Evolutionary conservation across 129 eudicot species (phyloP), one percentile per base, ranked within the genome.

Genomic region (Flaveria bidentis): DNA sequence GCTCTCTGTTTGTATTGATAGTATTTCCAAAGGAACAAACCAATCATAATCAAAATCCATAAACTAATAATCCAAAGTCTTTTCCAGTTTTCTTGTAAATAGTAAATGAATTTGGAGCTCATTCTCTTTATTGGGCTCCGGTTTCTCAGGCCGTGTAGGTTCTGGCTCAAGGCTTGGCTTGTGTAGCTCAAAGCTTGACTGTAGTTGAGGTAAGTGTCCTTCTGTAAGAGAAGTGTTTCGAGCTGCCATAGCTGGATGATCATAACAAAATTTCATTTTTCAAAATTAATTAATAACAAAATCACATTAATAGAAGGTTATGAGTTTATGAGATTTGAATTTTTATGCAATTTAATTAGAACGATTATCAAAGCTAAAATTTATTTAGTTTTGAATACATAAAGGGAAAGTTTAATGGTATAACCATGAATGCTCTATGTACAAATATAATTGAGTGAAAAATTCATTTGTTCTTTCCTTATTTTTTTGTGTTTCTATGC

Each of bases 111-210:
- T 47, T 87, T 89, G 12, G 87, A 81, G 80, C 96, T 87, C 79
- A 91, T 69, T 71, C 90, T 85, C 76, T 51, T 84, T 45, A 95
- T 84, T 10, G 85, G 84, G 71, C 91, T 82, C 14, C 83, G 83
- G 46, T 91, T 86, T 75, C 96, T 86, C 50, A 90, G 81, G 45
- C 96, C 94, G 33, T 87, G 92, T 70, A 95, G 75, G 83, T 89
- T 95, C 74, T 95, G 99, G 86, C 99, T 91, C 78, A 89, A 84
- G 62, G 96, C 99, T 74, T 95, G 99, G 88, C 99, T 95, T n/a
- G 99, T 91, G 90, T 84, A 91, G 89, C 99, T 91, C 23, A 95
- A 87, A 51, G 99, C 97, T 82, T 91, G 97, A 74, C 99, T 95
- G 90, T 95, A 95, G 84, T 88, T 91, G 64, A 95, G 76, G 87